Base-by-base conservation (phyloP, 176 grass and related monocot genomes). In the Ampelocalamus luodianensis region DNA sequence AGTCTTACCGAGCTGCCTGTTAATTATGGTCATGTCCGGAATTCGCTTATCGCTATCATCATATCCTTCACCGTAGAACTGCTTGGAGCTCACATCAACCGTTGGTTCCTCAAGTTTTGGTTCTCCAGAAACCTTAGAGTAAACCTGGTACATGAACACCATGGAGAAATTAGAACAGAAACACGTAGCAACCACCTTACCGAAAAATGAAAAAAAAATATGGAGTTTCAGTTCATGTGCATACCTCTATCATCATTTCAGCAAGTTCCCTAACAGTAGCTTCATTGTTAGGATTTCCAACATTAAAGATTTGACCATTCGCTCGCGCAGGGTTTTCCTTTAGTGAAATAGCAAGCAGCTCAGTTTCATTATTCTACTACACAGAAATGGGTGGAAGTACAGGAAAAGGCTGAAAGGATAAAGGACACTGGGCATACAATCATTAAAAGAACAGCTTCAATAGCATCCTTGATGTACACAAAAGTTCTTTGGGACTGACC, bases 51-150 rank as follows among this genome's bases (percentile, higher is more conserved):
- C 96, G 49, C 96, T 98, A 60, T 95, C 96, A 71, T 94, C 96
- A 10, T 98, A 98, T 68, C 96, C 96, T 88, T 98, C 91, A n/a
- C 93, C 96, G 40, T 94, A 98, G 84, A 99, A 99, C 79, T 93
- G 83, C 32, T 89, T 89, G 6, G 90, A 92, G 45, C 96, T 99
- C n/a, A 96, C 88, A 7, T 96, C 96, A 77, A 96, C 51, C 65
- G 89, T 90, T 10, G 93, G 93, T 69, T 87, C 91, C 74, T 87
- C 90, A 42, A 94, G 72, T 68, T 91, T 56, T 65, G 85, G 56
- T 81, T 98, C 96, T 64, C 91, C 86, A 36, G 96, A 96, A 20
- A 94, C 88, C 5, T 92, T 99, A 27, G 86, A 68, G 22, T 99
- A 99, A 22, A 98, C 96, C 96, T 98, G 32, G 67, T n/a, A 85